phyloP scores from a whole-genome alignment of 257 asterid genomes.

The Solanum dulcamara region DNA sequence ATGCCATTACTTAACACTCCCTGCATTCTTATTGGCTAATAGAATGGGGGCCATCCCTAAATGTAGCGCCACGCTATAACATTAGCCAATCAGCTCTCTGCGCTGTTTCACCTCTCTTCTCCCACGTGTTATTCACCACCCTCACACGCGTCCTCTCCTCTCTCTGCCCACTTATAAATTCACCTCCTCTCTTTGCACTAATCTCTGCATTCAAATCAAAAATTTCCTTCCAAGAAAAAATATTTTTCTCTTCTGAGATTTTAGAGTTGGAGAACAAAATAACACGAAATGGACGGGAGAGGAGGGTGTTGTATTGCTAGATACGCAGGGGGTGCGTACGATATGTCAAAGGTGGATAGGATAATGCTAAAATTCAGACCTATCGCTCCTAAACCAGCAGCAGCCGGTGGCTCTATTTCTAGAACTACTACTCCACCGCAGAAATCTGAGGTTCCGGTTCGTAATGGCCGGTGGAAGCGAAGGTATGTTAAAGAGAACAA shows the following conservation, averaged over 20 bases:
- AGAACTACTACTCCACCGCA: constrained; percentile 16
- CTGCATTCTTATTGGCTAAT: constrained; percentile 15
- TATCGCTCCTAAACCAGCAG: constrained; percentile 73
- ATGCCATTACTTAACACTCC: constrained; percentile 18
- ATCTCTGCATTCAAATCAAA: background rate
- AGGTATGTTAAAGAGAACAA: constrained; percentile 15
- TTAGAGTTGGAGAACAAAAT: too few relatives aligned
- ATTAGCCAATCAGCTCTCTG: constrained; percentile 17
- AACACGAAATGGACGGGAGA: constrained; percentile 30
- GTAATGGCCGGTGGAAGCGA: constrained; percentile 30
- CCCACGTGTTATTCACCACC: constrained; percentile 25
- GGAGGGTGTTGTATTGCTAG: constrained; percentile 75
- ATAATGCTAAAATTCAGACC: constrained; percentile 71
- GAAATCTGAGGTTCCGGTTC: background rate
- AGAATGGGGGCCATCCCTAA: background rate
- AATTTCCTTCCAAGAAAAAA: background rate
- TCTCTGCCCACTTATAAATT: background rate
- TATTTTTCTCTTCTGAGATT: background rate
- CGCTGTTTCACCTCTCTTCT: background rate
- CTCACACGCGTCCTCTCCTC: constrained; percentile 12
- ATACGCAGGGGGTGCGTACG: constrained; percentile 37
- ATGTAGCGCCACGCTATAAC: constrained; percentile 25
- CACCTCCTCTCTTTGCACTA: background rate
- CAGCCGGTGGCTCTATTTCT: constrained; percentile 8
- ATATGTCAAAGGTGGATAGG: constrained; percentile 32